phyloP scores from a whole-genome alignment of 192 early-diverging fungal species.

The Coemansia sp. region DNA sequence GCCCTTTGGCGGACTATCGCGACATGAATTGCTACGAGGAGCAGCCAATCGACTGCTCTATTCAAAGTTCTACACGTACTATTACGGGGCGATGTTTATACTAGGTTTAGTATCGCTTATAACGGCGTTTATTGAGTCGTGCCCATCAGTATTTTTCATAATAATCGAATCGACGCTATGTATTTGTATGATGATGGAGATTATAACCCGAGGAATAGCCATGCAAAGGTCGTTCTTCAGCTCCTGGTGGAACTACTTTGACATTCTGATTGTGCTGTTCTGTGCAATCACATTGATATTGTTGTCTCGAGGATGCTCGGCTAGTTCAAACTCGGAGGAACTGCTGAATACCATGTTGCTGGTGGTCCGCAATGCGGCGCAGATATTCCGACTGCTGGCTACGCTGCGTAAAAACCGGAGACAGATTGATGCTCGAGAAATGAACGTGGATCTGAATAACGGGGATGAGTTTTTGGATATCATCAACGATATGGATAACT shows the following conservation, averaged over 20 bases:
- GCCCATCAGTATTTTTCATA: constrained; percentile 67
- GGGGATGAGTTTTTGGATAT: constrained; percentile 35
- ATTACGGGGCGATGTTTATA: constrained; percentile 54
- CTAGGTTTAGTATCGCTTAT: constrained; percentile 55
- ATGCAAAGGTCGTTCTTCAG: constrained; percentile 54
- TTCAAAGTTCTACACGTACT: constrained; percentile 58
- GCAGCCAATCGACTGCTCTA: constrained; percentile 61
- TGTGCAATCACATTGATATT: constrained; percentile 69
- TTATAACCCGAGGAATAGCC: constrained; percentile 62
- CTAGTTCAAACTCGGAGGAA: constrained; percentile 62
- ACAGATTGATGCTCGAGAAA: constrained; percentile 28
- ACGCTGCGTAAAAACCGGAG: constrained; percentile 61
- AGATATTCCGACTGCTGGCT: constrained; percentile 64
- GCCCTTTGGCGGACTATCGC: constrained; percentile 45
- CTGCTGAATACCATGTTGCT: constrained; percentile 69
- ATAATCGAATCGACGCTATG: constrained; percentile 69
- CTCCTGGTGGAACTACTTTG: constrained; percentile 72
- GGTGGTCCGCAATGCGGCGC: constrained; percentile 70
- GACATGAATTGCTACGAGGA: constrained; percentile 54
- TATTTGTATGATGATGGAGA: constrained; percentile 73
- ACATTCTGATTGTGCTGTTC: constrained; percentile 65
- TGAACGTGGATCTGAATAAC: constrained; percentile 35
- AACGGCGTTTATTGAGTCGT: constrained; percentile 41
- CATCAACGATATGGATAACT: constrained; percentile 40
- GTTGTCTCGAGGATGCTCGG: constrained; percentile 65